phyloP scores from a whole-genome alignment of 139 green algal genomes.

The Choricystis sp. region DNA sequence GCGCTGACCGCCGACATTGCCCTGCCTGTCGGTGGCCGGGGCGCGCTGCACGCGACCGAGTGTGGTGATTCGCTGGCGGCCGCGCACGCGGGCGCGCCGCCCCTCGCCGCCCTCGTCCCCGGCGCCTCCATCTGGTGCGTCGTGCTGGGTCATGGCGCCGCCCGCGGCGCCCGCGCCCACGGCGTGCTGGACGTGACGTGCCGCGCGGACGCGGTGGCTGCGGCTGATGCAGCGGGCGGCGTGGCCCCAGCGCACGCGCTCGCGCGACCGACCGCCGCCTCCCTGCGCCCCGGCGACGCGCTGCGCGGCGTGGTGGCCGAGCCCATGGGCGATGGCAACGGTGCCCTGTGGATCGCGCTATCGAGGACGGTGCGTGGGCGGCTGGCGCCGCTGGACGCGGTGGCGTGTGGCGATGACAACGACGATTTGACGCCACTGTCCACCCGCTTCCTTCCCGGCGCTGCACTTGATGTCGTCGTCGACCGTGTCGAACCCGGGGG shows the following conservation, averaged over 20 bases:
- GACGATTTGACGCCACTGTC: slow-evolving; percentile 6
- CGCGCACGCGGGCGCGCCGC: background rate
- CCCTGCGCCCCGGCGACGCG: no score
- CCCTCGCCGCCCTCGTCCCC: background rate
- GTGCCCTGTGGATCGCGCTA: slow-evolving; percentile 30
- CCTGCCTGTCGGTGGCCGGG: slow-evolving; percentile 8
- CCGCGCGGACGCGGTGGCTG: slow-evolving; percentile 12
- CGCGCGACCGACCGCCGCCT: no score
- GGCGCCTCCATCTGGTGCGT: slow-evolving; percentile 14
- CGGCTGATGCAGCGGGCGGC: slow-evolving; percentile 10
- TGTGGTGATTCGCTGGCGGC: no score
- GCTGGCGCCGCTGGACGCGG: slow-evolving; percentile 27
- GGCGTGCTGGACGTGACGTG: slow-evolving; percentile 23
- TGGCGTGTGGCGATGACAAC: background rate
- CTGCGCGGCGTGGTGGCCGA: background rate
- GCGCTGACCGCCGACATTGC: slow-evolving; percentile 20
- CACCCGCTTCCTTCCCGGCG: slow-evolving; percentile 1
- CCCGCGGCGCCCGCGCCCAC: slow-evolving; percentile 14
- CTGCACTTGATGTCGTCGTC: slow-evolving; percentile 2
- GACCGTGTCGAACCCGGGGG: slow-evolving; percentile 15
- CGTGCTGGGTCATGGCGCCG: slow-evolving; percentile 23
- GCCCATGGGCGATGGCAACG: no score
- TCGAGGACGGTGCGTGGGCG: slow-evolving; percentile 21
- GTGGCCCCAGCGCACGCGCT: slow-evolving; percentile 6
- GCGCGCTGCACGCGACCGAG: no score